Conservation (phyloP, 495 filamentous ascomycete species). For the Penicillium simplicissimum region DNA sequence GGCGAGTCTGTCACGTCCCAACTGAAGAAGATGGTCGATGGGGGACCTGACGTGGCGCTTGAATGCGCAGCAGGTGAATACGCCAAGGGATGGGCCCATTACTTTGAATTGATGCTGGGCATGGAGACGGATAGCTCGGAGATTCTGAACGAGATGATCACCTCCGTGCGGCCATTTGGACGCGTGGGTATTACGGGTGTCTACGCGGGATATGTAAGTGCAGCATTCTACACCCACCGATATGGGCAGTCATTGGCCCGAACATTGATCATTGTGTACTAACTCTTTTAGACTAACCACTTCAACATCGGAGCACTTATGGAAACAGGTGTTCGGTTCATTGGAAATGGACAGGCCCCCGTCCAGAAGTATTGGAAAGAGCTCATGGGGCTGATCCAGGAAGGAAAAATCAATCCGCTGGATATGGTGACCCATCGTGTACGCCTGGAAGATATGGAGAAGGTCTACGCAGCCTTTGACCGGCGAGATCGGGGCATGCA, state of each 20-base stretch:
- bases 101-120: slow-evolving; percentile 70
- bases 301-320: slow-evolving; percentile 86
- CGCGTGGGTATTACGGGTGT: slow-evolving; percentile 76
- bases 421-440: slow-evolving; percentile 79
- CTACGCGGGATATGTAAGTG: slow-evolving; percentile 76
- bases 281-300: slow-evolving; percentile 62
- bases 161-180: slow-evolving; percentile 72
- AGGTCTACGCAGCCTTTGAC: slow-evolving; percentile 55
- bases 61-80: slow-evolving; percentile 88
- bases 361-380: slow-evolving; percentile 17
- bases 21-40: slow-evolving; percentile 70
- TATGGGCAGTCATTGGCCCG: background rate
- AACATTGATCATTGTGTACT: background rate
- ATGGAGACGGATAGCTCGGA: slow-evolving; percentile 86
- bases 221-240: too few species aligned
- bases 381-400: slow-evolving; percentile 62
- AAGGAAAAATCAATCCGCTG: slow-evolving; percentile 70
- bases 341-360: slow-evolving; percentile 6
- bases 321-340: slow-evolving; percentile 50
- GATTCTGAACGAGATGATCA: slow-evolving; percentile 86
- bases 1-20: slow-evolving; percentile 64
- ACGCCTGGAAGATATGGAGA: slow-evolving; percentile 70
- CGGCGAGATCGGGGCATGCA: slow-evolving; percentile 67
- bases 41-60: slow-evolving; percentile 74
- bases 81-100: slow-evolving; percentile 79